Base-by-base conservation (phyloP, 495 filamentous ascomycete genomes). In the Lindgomyces ingoldianus region DNA sequence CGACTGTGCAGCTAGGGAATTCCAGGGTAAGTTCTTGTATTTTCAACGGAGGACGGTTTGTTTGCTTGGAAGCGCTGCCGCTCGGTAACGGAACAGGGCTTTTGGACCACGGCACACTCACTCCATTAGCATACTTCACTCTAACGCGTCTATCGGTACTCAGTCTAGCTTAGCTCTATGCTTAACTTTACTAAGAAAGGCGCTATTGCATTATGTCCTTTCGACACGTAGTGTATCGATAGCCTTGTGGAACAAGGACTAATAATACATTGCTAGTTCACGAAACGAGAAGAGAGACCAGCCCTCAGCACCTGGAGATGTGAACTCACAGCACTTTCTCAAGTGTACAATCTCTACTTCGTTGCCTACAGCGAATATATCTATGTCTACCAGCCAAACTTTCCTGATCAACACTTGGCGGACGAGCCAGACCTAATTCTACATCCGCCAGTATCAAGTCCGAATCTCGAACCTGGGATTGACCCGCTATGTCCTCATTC, bases 341-440 rank as follows among this genome's bases (percentile, higher is more conserved):
- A 70, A 26, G 74, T 77, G 24, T 78, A 80, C 19, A 87, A 89
- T 62, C 79, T 96, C 27, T 87, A 91, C 56, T 93, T 96, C 69
- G 81, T 87, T 9, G 93, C 91, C n/a, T 89, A 87, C 65, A 72
- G 76, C 25, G 81, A 86, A 44, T 76, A 84, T 45, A 88, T 98
- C 9, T 82, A 91, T 65, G 83, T 95, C 56, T 94, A 86, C 75
- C 77, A 83, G 36, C 93, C 93, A 0, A 76, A 74, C 22, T 89
- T 84, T 58, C 83, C 88, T 8, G 79, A 83, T 4, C 88, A 93
- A 68, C 73, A 70, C 0, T 74, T 97, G 9, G 81, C 87, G 0
- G 68, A 75, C 0, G 72, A 79, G 29, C 86, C 91, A 3, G 79
- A 83, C 50, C 77, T 93, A 58, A 84, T 89, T 16, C 78, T 98